Percentiles rank a stretch among this genome's conserved stretches.
Evolutionary conservation across 805 yeast genomes (phyloP).

Genomic region (Saccharomycopsis vini): DNA sequence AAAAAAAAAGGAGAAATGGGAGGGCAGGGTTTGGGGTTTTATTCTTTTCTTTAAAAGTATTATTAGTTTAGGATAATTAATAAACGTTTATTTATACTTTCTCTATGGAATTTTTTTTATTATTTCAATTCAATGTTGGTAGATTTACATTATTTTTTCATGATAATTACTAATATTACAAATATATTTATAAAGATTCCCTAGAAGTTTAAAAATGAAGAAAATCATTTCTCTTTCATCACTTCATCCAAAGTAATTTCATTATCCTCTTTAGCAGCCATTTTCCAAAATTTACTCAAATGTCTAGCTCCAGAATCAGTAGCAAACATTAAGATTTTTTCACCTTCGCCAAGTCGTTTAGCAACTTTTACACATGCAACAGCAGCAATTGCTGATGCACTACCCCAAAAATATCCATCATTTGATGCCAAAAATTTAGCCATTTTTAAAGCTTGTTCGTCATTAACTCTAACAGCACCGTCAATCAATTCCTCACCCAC

Average conservation of each 20-base stretch:
- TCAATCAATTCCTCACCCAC: slow-evolving; percentile 65
- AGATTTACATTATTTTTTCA: neutral
- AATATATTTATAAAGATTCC: too few species aligned
- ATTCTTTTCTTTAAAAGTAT: neutral
- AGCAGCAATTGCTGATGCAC: slow-evolving; percentile 89
- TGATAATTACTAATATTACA: neutral
- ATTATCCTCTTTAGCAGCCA: slow-evolving; percentile 35
- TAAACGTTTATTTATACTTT: neutral
- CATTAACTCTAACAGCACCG: slow-evolving; percentile 72
- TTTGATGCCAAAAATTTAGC: slow-evolving; percentile 71
- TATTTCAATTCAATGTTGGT: neutral
- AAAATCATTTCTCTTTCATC: slow-evolving; percentile 15
- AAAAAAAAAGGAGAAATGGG: neutral
- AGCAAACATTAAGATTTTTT: slow-evolving; percentile 70
- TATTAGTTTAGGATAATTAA: too few species aligned
- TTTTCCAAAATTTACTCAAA: slow-evolving; percentile 85
- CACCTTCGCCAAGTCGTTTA: slow-evolving; percentile 38
- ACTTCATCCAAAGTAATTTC: slow-evolving; percentile 30
- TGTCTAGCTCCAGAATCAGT: slow-evolving; percentile 93
- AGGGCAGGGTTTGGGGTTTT: neutral
- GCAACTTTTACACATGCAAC: slow-evolving; percentile 75
- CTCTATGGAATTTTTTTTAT: too few species aligned
- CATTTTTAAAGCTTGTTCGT: slow-evolving; percentile 77
- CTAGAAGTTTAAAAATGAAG: too few species aligned
- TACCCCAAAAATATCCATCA: slow-evolving; percentile 89